Evolutionary conservation across 208 protist species (phyloP), one percentile per base, ranked within the genome.

Genomic region (Leishmania tropica): DNA sequence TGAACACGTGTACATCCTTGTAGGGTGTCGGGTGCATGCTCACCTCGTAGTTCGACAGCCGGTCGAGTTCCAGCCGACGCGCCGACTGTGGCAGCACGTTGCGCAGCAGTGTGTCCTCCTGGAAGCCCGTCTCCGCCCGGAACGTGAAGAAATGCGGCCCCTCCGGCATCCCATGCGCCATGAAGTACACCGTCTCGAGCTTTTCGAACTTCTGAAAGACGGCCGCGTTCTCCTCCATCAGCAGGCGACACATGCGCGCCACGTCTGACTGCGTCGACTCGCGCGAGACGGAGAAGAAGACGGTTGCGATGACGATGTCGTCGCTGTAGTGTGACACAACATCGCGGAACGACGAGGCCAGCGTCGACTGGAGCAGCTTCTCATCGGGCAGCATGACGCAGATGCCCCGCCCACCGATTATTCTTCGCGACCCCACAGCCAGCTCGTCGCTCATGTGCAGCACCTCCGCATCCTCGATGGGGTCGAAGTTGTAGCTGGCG

Each of bases 41-140:
- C 13, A 99, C 92, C 72, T 98, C 87, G 85, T 98, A 99, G 86
- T 99, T 99, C 7, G 77, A 78, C 21, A 99, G 85, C 58, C 95
- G 93, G 70, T 93, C 88, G 15, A 99, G 89, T 85, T 99, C 98
- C 19, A 99, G 91, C 71, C 98, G 92, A 75, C 98, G 97, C 0
- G 98, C 98, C 64, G 98, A 94, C 48, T 99, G 95, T 3, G 98
- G 98, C 78, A 98, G 93, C 65, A 99, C 93, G 88, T 99, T 96
- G 78, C 99, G 93, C 68, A 98, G 94, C 65, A 99, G 90, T 71
- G 87, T 83, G 78, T 99, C 98, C 85, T 99, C 97, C 10, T 79
- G 67, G 85, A 96, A 99, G 79, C 90, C 87, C 74, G 94, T 76
- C 56, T 79, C 65, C 62, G 87, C 81, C 37, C 93, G 86, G 87